Evolutionary conservation across 495 filamentous ascomycete species (phyloP), one percentile per base, ranked within the genome.

Genomic region (Hyaloscypha hepaticicola): DNA sequence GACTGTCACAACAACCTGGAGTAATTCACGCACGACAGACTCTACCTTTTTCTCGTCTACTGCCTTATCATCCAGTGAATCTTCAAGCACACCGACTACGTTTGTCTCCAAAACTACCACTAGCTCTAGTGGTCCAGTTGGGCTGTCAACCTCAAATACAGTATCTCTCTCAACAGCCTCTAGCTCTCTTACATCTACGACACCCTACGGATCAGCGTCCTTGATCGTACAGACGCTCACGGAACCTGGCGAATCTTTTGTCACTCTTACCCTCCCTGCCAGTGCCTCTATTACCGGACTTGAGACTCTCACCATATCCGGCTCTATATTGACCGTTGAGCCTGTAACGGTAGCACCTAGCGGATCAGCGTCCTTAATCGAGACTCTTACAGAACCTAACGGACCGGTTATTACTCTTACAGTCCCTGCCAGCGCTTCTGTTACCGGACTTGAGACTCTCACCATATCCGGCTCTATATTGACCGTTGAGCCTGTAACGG

Each of bases 141-240:
- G 31, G 48, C 48, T 21, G 48, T 51, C 48, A 51, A 51, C 24
- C 19, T 51, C 48, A 51, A 51, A 51, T 51, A 51, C 48, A 51
- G 48, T 19, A 51, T n/a, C 48, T 51, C 48, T 51, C 48, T 51
- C 48, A 25, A 51, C 48, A 51, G 48, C 19, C 11, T 25, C 52
- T 55, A 29, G 52, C 52, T 55, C 52, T 55, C 52, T 29, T 55
- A 55, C 52, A 55, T 26, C 52, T 55, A 55, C 52, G 26, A 55
- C 7, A 55, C 31, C 31, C 31, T 33, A 11, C 31, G 31, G 31
- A 33, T 55, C 52, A 55, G 26, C 52, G 21, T 55, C 26, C 26
- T 55, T 55, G 52, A 55, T 25, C 26, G 19, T 29, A 29, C 5
- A 55, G 52, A 55, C 52, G 52, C 52, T 29, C 26, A 55, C 52